Conservation (phyloP, 1,284 basidiomycete species). For the Gomphus bonarii region DNA sequence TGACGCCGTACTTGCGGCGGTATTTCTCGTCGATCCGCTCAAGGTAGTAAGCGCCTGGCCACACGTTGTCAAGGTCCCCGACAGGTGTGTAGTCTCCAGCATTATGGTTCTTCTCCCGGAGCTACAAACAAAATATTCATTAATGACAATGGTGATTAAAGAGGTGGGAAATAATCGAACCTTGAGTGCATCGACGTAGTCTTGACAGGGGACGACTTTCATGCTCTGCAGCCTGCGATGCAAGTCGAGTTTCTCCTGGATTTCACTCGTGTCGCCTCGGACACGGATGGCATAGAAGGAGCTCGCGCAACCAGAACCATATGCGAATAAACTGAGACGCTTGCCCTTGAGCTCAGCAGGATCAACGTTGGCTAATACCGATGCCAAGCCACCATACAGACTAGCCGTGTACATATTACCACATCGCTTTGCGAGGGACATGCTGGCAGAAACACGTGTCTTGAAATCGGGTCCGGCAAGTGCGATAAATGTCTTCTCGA, state of each 20-base stretch:
- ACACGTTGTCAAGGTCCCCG: conserved; percentile 86
- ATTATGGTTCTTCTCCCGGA: conserved; percentile 96
- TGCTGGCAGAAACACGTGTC: conserved; percentile 62
- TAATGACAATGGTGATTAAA: conserved; percentile 8
- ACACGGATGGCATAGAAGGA: conserved; percentile 85
- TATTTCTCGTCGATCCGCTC: conserved; percentile 87
- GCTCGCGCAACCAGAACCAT: conserved; percentile 87
- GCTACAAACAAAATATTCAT: conserved; percentile 31
- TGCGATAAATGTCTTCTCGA: conserved; percentile 88
- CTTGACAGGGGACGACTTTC: conserved; percentile 86
- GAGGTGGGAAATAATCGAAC: conserved; percentile 28
- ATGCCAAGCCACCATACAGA: conserved; percentile 88
- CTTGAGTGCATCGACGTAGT: conserved; percentile 70
- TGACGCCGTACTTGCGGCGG: conserved; percentile 71
- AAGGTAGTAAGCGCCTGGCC: conserved; percentile 92
- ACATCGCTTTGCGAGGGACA: conserved; percentile 78
- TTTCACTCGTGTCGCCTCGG: conserved; percentile 76
- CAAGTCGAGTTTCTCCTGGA: conserved; percentile 74
- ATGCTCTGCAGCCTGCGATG: conserved; percentile 70
- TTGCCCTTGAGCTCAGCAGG: conserved; percentile 64
- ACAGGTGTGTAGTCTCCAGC: conserved; percentile 78
- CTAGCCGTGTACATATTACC: conserved; percentile 99
- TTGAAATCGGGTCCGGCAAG: conserved; percentile 66
- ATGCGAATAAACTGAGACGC: conserved; percentile 87
- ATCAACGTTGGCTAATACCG: conserved; percentile 61